These are phyloP conservation scores for Bruguiera gymnorhiza DNA, from an alignment of 345 rosid genomes.

Conservation along the genomic window DNA sequence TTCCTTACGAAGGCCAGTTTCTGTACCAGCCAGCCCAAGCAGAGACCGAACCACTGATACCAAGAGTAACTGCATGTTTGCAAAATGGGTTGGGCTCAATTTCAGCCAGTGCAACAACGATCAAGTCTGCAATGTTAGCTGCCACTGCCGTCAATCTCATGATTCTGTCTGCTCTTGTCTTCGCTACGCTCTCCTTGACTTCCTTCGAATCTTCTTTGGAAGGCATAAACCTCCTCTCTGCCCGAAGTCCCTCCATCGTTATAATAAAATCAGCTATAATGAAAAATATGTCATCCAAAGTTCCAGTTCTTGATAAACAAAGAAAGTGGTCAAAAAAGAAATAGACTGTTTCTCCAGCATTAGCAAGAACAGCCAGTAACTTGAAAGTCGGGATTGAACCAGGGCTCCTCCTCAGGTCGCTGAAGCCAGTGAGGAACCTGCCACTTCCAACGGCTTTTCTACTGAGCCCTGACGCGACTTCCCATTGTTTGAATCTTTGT, in stretches of 20 bases:
- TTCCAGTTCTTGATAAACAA: constrained; percentile 85
- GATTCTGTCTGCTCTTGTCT: constrained; percentile 55
- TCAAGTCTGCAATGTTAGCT: constrained; percentile 73
- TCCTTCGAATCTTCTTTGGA: constrained; percentile 20
- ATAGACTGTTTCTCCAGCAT: constrained; percentile 91
- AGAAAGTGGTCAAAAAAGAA: constrained; percentile 92
- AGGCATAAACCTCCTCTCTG: constrained; percentile 41
- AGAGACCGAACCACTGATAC: constrained; percentile 85
- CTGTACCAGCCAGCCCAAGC: constrained; percentile 99
- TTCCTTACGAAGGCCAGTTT: constrained; percentile 65
- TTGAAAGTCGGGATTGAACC: constrained; percentile 43
- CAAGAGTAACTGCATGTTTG: constrained; percentile 61
- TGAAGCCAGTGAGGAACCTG: constrained; percentile 87
- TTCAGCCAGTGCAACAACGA: constrained; percentile 64
- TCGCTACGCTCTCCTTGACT: constrained; percentile 28
- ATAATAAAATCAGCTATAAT: constrained; percentile 54
- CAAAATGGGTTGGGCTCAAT: constrained; percentile 86
- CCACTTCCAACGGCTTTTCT: constrained; percentile 89
- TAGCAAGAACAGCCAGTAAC: constrained; percentile 61
- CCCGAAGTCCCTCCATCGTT: constrained; percentile 42
- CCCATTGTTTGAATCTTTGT: constrained; percentile 59
- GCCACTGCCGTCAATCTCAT: constrained; percentile 83
- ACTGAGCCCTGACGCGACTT: constrained; percentile 87
- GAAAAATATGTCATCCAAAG: constrained; percentile 40
- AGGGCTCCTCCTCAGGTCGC: constrained; percentile 65